phyloP scores from a whole-genome alignment of 768 basidiomycete species.

The Suillus variegatus region DNA sequence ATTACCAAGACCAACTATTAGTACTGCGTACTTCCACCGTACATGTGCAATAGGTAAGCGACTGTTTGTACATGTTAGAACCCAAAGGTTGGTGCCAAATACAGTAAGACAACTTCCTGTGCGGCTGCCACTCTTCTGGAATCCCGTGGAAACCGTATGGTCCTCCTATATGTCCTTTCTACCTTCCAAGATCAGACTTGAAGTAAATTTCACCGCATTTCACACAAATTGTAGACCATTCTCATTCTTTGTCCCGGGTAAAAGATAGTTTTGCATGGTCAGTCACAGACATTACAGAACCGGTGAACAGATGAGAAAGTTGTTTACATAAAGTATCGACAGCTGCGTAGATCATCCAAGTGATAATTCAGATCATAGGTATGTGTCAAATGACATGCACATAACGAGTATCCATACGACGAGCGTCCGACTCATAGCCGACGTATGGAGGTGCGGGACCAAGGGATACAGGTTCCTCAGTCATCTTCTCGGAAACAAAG shows the following conservation, averaged over 20 bases:
- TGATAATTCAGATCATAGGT: neutral
- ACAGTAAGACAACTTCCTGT: neutral
- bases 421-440: neutral
- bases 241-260: too few relatives aligned
- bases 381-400: neutral
- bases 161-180: too few relatives aligned
- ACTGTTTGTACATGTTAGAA: conserved; percentile 2
- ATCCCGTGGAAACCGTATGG: too few relatives aligned
- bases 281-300: too few relatives aligned
- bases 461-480: neutral
- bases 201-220: too few relatives aligned
- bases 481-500: conserved; percentile 1
- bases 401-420: neutral
- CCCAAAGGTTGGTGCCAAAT: neutral
- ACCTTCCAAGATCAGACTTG: too few relatives aligned
- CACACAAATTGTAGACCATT: too few relatives aligned
- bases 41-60: neutral
- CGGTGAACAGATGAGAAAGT: too few relatives aligned
- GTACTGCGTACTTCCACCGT: neutral
- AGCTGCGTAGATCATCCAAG: neutral
- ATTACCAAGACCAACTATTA: neutral
- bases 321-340: too few relatives aligned
- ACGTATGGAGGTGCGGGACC: conserved; percentile 1
- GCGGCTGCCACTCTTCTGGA: too few relatives aligned
- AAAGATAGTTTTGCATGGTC: too few relatives aligned